Evolutionary conservation across 306 rosid genomes (phyloP).

Genomic region (Castanea crenata): DNA sequence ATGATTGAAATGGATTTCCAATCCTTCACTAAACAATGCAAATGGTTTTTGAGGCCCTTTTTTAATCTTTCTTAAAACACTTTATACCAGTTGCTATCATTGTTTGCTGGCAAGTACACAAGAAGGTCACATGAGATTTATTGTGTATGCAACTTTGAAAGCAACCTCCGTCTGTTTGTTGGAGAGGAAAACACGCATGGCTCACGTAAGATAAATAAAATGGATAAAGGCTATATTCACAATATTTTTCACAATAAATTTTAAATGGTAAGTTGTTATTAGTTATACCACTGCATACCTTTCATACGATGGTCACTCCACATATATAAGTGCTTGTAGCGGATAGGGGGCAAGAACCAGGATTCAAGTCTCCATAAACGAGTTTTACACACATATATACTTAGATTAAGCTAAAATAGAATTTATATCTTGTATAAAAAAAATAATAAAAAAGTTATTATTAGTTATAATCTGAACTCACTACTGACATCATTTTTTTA

Average conservation of each 20-base stretch:
- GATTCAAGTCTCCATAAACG: no score
- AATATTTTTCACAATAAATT: no score
- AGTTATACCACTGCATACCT: no score
- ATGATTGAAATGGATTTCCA: neutral
- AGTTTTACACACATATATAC: no score
- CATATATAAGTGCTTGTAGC: no score
- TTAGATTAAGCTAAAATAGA: no score
- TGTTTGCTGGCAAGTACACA: neutral
- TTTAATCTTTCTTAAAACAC: neutral
- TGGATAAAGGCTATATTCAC: accelerated
- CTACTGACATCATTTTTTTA: accelerated
- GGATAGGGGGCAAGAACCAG: no score
- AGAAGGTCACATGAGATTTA: neutral
- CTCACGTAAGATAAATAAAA: neutral
- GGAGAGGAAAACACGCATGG: neutral
- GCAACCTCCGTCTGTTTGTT: neutral
- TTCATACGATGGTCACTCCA: no score
- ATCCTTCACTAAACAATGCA: neutral
- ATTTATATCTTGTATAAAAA: no score
- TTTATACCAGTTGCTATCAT: neutral
- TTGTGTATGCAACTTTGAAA: neutral
- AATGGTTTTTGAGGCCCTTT: neutral
- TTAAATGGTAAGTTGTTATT: no score
- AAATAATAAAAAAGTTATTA: no score
- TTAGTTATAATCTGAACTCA: accelerated